Base-by-base conservation (phyloP, 371 early-diverging fungal species). In the Actinomucor elegans region DNA sequence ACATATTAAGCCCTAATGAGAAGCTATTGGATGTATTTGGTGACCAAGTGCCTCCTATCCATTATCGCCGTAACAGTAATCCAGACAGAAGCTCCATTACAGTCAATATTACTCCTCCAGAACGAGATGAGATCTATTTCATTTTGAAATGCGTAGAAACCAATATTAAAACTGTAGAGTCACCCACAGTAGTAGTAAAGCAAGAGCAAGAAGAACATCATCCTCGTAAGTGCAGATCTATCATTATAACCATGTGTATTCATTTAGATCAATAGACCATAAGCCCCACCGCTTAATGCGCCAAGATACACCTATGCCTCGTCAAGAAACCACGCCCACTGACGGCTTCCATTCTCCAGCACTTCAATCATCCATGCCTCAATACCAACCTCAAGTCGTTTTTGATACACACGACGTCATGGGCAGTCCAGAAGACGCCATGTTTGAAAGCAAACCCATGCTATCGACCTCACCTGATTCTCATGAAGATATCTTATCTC, bases 21-120 rank as follows among this genome's bases (percentile, higher is more conserved):
- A 58, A 52, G 20, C 57, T 78, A 4, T 48, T 55, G n/a, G 56
- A 53, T 34, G 71, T 69, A 0, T 78, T 71, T 64, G 59, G 68
- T 12, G 42, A 59, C 26, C 52, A 63, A 18, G 26, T 53, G n/a
- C 75, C 75, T 5, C 52, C 64, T 26, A 56, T 73, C 17, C 62
- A 61, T 35, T 64, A 65, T 37, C 58, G 67, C 18, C 71, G 77
- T 7, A 68, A 55, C 43, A 63, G 56, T 34, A 68, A 75, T 44
- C 73, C 75, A 9, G 79, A 78, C 26, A 51, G 75, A 50, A 59
- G 66, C 8, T 77, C 77, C 0, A 64, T 77, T 7, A 71, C 79
- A 9, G 67, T 69, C 11, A 64, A 66, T 17, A 73, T 67, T 20
- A 48, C 51, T 5, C 42, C 75, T 27, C 74, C 77, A 27, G 66